Base-by-base conservation (phyloP, 2,329 filamentous ascomycete genomes). In the Aspergillus hiratsukae region DNA sequence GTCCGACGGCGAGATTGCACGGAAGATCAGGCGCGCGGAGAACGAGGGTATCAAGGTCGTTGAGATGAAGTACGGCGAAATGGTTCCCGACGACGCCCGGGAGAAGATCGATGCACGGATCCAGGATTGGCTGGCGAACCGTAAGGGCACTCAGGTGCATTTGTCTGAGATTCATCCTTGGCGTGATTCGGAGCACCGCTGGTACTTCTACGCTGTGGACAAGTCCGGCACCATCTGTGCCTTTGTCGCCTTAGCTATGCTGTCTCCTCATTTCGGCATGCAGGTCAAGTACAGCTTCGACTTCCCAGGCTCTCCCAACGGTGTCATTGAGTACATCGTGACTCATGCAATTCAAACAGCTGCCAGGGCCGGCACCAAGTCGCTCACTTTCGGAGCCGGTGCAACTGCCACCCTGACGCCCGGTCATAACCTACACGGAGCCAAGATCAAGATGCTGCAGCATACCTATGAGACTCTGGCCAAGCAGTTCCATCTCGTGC, bases 201-300 rank as follows among this genome's bases (percentile, higher is more conserved):
- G 90, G 61, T 97, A 96, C 78, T 90, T 92, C 69, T 89, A 90
- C 66, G 88, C 90, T 9, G 82, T 87, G 62, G 89, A 89, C 62
- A 81, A 83, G 67, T 83, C 89, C 17, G 89, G 89, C 60, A 84
- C 82, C 58, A 84, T 97, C 55, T 82, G 82, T 45, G 87, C 88
- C 35, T 83, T 97, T 57, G 87, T 93, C n/a, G 87, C 93, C 8
- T 80, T 97, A 66, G 89, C 89, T 53, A 89, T 91, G 72, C 84
- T 97, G 28, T 84, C 88, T 3, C 90, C 91, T 1, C 80, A 84
- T 37, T 85, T 95, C 70, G 92, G 92, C 54, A 95, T 91, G 85
- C 92, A 97, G 78, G 87, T 96, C 70, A 97, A 97, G 78, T 96
- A 94, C 80, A 89, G 89, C n/a, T 85, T 97, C 54, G 91, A 97